phyloP scores from a whole-genome alignment of 2,329 filamentous ascomycete species.

The Trichoderma sp. region DNA sequence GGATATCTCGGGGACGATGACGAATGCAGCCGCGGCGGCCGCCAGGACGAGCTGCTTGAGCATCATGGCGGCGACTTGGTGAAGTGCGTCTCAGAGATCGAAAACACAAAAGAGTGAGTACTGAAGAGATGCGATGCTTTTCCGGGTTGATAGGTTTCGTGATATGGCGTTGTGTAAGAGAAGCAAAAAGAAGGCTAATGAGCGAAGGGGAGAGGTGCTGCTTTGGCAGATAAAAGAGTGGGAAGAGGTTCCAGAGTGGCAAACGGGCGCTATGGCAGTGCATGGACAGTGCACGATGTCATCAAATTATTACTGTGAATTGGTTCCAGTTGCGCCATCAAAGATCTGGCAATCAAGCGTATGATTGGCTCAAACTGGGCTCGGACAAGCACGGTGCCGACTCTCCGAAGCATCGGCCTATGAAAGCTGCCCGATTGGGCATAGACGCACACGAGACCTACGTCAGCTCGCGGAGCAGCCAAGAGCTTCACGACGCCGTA shows the following conservation, averaged over 20 bases:
- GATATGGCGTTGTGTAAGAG: background rate
- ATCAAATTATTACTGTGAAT: background rate
- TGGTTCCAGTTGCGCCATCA: background rate
- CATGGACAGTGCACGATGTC: no score
- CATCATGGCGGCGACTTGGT: conserved; percentile 36
- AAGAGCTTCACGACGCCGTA: conserved; percentile 3
- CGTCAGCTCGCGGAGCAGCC: conserved; percentile 13
- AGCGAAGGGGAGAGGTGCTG: background rate
- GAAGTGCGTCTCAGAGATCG: background rate
- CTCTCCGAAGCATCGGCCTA: background rate
- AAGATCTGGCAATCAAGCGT: background rate
- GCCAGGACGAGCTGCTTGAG: conserved; percentile 41
- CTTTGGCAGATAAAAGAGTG: background rate
- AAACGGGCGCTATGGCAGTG: background rate
- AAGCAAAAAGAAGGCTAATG: background rate
- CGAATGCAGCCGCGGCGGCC: conserved; percentile 49
- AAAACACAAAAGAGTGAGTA: no score
- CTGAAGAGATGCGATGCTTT: no score
- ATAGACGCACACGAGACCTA: conserved; percentile 6
- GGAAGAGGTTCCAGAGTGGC: background rate
- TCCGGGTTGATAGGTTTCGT: no score
- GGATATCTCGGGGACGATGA: conserved; percentile 56
- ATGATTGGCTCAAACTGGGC: background rate
- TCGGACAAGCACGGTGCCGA: conserved; percentile 1
- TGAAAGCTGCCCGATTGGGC: conserved; percentile 4